Evolutionary conservation across 352 stramenopile genomes (phyloP).

Genomic region (Phytophthora fragariaefolia): DNA sequence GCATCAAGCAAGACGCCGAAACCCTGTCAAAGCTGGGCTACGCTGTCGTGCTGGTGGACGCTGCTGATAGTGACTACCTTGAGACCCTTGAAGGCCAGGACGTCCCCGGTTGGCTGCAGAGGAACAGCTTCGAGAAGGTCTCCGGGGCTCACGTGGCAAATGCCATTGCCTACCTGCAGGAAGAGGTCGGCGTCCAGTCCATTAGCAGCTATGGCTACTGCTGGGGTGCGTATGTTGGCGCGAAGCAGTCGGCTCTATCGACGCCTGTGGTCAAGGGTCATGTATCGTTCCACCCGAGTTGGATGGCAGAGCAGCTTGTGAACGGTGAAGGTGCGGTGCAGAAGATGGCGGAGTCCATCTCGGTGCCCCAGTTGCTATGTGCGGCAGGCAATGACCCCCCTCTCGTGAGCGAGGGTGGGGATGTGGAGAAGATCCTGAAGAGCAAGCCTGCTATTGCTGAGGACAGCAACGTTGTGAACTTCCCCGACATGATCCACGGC

Average conservation of each 20-base stretch:
- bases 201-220: constrained; percentile 51
- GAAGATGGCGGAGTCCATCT: constrained; percentile 38
- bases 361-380: constrained; percentile 43
- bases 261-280: constrained; percentile 36
- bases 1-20: constrained; percentile 45
- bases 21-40: constrained; percentile 42
- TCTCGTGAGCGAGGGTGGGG: constrained; percentile 30
- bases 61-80: constrained; percentile 36
- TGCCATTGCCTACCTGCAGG: constrained; percentile 29
- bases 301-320: constrained; percentile 34
- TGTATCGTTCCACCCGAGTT: constrained; percentile 49
- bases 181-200: constrained; percentile 26
- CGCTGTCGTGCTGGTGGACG: constrained; percentile 40
- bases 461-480: constrained; percentile 45
- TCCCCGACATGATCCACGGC: constrained; percentile 56
- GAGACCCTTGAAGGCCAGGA: constrained; percentile 7
- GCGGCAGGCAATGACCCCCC: constrained; percentile 45
- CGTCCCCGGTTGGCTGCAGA: constrained; percentile 20
- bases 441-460: constrained; percentile 19
- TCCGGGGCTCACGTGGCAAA: constrained; percentile 18
- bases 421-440: constrained; percentile 40
- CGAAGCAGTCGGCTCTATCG: constrained; percentile 18
- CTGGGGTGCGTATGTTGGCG: constrained; percentile 40
- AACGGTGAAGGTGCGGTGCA: constrained; percentile 35
- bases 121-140: constrained; percentile 31